Conservation (phyloP, 2,329 filamentous ascomycete genomes). For the Nigrograna mackinnonii region DNA sequence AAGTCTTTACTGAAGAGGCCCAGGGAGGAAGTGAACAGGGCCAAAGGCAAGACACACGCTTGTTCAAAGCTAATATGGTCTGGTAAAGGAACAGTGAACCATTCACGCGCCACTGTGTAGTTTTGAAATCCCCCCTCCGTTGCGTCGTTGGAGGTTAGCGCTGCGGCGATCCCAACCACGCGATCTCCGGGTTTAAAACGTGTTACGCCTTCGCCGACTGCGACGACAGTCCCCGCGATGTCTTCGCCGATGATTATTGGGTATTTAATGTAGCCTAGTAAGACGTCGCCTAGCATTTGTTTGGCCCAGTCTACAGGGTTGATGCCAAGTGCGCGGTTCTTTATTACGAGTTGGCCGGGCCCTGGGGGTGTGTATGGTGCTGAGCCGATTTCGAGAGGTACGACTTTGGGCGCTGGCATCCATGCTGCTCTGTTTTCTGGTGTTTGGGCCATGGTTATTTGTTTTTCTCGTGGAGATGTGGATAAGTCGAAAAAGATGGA, state of each 20-base stretch:
- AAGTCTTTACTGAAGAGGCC: conserved; percentile 4
- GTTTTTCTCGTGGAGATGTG: too few relatives aligned
- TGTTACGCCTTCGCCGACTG: conserved; percentile 43
- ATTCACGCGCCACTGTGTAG: conserved; percentile 11
- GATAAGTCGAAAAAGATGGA: too few relatives aligned
- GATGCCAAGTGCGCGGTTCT: conserved; percentile 40
- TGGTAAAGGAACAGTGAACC: conserved; percentile 27
- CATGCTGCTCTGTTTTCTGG: conserved; percentile 33
- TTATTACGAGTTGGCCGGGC: conserved; percentile 43
- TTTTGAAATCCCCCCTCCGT: conserved; percentile 30
- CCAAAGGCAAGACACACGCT: conserved; percentile 10
- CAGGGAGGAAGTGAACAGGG: conserved; percentile 6
- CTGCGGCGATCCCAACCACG: conserved; percentile 43
- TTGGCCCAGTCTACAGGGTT: conserved; percentile 13
- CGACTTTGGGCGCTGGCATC: conserved; percentile 29
- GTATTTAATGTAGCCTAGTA: conserved; percentile 7
- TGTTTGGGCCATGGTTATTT: not conserved
- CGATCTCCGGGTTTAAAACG: conserved; percentile 46
- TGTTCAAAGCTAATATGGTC: conserved; percentile 12
- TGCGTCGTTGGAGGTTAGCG: conserved; percentile 7
- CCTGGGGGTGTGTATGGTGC: conserved; percentile 41
- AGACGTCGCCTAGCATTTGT: conserved; percentile 6
- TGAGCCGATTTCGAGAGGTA: conserved; percentile 34
- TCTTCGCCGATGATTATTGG: conserved; percentile 34
- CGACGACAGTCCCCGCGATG: conserved; percentile 51